These are phyloP conservation scores for Phytophthora aleatoria DNA, from an alignment of 352 stramenopile species.

Conservation along the genomic window DNA sequence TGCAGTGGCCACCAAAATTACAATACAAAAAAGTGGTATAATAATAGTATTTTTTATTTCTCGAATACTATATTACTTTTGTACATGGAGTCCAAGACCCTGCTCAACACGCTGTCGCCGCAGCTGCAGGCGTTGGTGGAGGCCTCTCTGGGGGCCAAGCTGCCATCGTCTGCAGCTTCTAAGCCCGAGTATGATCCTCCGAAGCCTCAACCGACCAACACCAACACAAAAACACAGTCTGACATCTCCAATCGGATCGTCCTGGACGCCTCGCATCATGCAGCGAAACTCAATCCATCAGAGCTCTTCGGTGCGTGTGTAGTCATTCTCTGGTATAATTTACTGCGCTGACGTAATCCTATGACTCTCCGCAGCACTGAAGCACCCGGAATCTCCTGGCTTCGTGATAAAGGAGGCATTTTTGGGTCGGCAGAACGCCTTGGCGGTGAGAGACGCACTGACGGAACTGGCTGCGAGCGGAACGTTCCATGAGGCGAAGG, in stretches of 20 bases:
- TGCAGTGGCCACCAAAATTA: slow-evolving; percentile 12
- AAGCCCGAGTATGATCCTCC: background rate
- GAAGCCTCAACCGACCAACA: background rate
- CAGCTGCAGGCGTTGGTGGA: slow-evolving; percentile 70
- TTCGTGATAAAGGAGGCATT: slow-evolving; percentile 63
- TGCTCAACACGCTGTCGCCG: slow-evolving; percentile 65
- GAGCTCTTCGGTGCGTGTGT: slow-evolving; percentile 59
- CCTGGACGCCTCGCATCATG: background rate
- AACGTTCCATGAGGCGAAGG: slow-evolving; percentile 53
- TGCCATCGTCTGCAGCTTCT: slow-evolving; percentile 16
- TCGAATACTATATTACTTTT: background rate
- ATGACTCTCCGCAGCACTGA: slow-evolving; percentile 35
- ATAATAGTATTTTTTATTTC: too few species aligned
- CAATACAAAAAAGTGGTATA: too few species aligned
- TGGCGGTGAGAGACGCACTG: slow-evolving; percentile 48
- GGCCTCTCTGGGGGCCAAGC: slow-evolving; percentile 51
- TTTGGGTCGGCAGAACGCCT: slow-evolving; percentile 39
- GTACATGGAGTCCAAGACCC: slow-evolving; percentile 27
- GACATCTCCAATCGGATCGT: background rate
- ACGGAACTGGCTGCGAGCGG: slow-evolving; percentile 28
- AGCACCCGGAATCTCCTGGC: slow-evolving; percentile 51
- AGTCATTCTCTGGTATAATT: background rate
- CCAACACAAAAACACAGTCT: slow-evolving; percentile 1
- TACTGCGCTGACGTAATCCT: background rate
- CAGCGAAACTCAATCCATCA: slow-evolving; percentile 51